Percentiles rank a stretch among this genome's conserved stretches.
Evolutionary conservation across 257 asterid species (phyloP).

Genomic region (Petunia axillaris): DNA sequence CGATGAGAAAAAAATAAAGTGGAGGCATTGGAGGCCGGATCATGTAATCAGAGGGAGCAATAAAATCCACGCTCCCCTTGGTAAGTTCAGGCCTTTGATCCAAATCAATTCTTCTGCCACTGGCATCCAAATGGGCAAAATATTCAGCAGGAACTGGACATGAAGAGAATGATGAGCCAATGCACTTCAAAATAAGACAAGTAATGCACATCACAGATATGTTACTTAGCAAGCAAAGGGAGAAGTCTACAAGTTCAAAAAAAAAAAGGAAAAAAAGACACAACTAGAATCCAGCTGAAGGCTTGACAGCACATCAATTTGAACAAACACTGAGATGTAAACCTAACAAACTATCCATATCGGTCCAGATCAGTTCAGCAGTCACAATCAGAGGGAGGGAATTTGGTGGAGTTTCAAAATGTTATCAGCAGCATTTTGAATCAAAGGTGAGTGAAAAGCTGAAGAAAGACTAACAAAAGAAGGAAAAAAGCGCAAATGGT

Average conservation of each 20-base stretch:
- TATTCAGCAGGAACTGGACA: slow-evolving; percentile 86
- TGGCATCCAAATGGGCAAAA: slow-evolving; percentile 80
- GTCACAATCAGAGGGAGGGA: neutral
- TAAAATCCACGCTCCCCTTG: slow-evolving; percentile 87
- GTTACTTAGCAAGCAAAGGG: neutral
- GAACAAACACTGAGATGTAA: neutral
- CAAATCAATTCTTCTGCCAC: slow-evolving; percentile 82
- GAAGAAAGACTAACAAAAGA: no score
- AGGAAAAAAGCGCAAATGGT: neutral
- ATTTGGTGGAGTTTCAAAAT: neutral
- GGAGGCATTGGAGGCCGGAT: slow-evolving; percentile 99
- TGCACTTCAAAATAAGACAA: slow-evolving; percentile 14
- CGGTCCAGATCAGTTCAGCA: neutral
- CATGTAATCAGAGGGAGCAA: slow-evolving; percentile 97
- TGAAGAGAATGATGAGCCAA: slow-evolving; percentile 37
- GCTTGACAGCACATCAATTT: neutral
- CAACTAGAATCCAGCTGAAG: neutral
- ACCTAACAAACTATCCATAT: neutral
- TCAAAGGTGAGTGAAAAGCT: neutral
- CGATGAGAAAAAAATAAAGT: slow-evolving; percentile 82
- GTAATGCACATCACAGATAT: neutral
- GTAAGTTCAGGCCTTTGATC: slow-evolving; percentile 92
- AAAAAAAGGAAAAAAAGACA: neutral
- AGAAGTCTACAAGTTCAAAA: neutral
- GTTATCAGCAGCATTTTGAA: neutral